Percentiles rank a stretch among this genome's conserved stretches.
phyloP scores from a whole-genome alignment of 1,284 basidiomycete species.

The Sparassis latifolia region DNA sequence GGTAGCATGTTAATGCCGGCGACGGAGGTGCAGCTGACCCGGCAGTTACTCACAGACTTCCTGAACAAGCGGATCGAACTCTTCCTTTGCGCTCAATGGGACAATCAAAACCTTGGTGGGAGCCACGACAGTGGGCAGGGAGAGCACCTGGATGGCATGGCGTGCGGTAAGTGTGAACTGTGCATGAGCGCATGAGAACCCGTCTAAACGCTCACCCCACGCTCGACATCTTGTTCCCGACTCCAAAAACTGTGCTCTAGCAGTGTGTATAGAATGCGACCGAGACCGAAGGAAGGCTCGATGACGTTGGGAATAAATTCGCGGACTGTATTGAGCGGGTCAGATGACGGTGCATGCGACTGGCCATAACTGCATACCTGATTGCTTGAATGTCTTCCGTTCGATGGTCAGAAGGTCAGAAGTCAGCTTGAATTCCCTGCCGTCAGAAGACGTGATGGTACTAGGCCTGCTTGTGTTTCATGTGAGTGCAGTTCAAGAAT shows the following conservation, averaged over 20 bases:
- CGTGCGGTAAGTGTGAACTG: constrained; percentile 7
- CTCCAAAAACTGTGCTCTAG: constrained; percentile 97
- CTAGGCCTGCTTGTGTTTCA: constrained; percentile 33
- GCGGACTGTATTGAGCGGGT: constrained; percentile 54
- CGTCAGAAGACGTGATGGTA: constrained; percentile 48
- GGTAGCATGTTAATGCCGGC: constrained; percentile 2
- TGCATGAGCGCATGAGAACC: constrained; percentile 16
- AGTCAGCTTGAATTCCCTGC: constrained; percentile 68
- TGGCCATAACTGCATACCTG: constrained; percentile 46
- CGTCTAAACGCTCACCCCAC: constrained; percentile 57
- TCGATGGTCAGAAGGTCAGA: constrained; percentile 77
- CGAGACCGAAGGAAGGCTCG: constrained; percentile 97
- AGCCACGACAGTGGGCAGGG: constrained; percentile 85
- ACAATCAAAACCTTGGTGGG: constrained; percentile 97
- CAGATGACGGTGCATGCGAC: constrained; percentile 22
- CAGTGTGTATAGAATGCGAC: constrained; percentile 91
- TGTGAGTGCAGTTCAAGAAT: constrained; percentile 15
- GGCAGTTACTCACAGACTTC: constrained; percentile 76
- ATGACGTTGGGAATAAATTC: constrained; percentile 98
- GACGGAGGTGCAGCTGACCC: constrained; percentile 10
- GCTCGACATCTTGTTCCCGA: constrained; percentile 85
- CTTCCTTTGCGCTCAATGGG: constrained; percentile 85
- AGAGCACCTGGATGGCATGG: constrained; percentile 62
- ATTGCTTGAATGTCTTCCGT: constrained; percentile 86
- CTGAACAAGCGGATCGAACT: constrained; percentile 80